Evolutionary conservation across 164 flowering plant species (phyloP), one percentile per base, ranked within the genome.

Genomic region (Saururus chinensis): DNA sequence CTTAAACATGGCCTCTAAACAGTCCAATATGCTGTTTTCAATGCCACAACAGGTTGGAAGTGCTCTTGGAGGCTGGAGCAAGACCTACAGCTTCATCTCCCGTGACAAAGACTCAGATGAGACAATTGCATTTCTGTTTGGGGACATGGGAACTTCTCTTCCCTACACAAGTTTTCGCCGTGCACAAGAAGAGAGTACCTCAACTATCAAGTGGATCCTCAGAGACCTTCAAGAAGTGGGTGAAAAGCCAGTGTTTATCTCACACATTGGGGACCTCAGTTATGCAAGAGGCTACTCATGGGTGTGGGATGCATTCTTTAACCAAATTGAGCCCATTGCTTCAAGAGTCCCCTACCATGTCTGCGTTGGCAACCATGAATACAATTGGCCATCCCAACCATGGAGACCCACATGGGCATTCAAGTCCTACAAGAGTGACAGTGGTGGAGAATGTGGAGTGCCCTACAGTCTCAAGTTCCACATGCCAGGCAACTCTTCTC

Each of bases 371-470:
- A 95, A 95, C 68, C 99, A 95, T 66, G 97, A 95, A 66, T 95
- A 95, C 60, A 85, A 95, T 57, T 95, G 96, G 96, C 99, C 93
- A 4, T 61, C 59, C 22, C 97, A 95, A 77, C 96, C 97, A 5
- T 91, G 93, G 97, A 85, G 71, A 69, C 97, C 96, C 3, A 86
- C 82, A 7, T 95, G 99, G 99, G 60, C 99, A 14, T 8, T 42
- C 1, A 4, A 48, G 0, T 57, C 75, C 11, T 93, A 87, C 59
- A 72, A 72, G 6, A 91, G 42, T 22, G 99, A 91, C 66, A 96
- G 97, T 0, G 99, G 99, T 54, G 99, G 99, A 35, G 99, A 95
- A 73, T 95, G 99, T 65, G 98, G 99, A 49, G 89, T 95, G 20
- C 97, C 97, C 42, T 91, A 95, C 75, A 85, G 95, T 73, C 82